A percentile compares a stretch with the other conserved stretches of the same genome.
These are phyloP conservation scores for Heterobasidion parviporum DNA, from an alignment of 1,284 basidiomycete species.

Conservation along the genomic window DNA sequence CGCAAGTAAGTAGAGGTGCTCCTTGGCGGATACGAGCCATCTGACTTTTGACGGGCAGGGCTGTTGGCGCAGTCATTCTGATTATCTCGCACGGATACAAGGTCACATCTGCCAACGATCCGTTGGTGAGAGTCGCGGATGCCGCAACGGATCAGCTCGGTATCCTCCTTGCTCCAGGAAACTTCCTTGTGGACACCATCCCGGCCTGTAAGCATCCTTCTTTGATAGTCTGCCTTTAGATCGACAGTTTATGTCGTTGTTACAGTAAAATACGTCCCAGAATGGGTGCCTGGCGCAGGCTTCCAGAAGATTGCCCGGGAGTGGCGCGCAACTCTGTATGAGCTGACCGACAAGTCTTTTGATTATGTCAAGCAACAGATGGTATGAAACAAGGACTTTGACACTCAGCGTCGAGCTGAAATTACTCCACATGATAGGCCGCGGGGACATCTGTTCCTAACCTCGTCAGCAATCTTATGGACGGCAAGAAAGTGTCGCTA, in stretches of 20 bases:
- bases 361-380: constrained; percentile 54
- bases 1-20: constrained; percentile 14
- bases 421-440: constrained; percentile 26
- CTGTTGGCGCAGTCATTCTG: constrained; percentile 24
- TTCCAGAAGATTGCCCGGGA: constrained; percentile 45
- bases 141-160: constrained; percentile 20
- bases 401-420: not conserved
- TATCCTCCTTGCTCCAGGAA: constrained; percentile 16
- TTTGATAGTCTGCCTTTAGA: constrained; percentile 7
- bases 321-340: constrained; percentile 40
- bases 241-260: constrained; percentile 12
- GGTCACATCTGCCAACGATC: constrained; percentile 20
- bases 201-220: constrained; percentile 17
- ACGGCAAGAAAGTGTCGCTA: constrained; percentile 32
- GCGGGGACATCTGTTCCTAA: constrained; percentile 43
- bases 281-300: constrained; percentile 57
- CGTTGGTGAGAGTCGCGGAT: constrained; percentile 22
- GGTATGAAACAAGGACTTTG: constrained; percentile 23
- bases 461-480: constrained; percentile 42
- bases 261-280: constrained; percentile 49
- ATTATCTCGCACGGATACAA: constrained; percentile 27
- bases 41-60: constrained; percentile 11
- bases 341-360: constrained; percentile 48
- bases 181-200: constrained; percentile 22
- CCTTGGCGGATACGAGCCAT: constrained; percentile 3